These are phyloP conservation scores for Nicotiana tabacum DNA, from an alignment of 257 asterid genomes.

Conservation along the genomic window DNA sequence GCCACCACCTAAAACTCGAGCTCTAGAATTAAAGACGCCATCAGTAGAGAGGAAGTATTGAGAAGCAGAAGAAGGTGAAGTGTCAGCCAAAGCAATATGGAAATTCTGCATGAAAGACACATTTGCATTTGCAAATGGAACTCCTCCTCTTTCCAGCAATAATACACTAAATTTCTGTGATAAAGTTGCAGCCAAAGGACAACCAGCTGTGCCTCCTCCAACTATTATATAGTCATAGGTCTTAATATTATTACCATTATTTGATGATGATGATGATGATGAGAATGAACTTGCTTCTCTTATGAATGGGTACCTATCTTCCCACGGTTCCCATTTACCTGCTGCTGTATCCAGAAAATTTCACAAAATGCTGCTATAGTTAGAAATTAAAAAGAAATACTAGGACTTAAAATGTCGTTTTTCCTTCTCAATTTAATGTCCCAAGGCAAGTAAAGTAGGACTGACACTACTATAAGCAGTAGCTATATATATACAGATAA, in stretches of 20 bases:
- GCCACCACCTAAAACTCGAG: conserved; percentile 88
- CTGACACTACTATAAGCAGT: no score
- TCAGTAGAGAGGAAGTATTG: conserved; percentile 87
- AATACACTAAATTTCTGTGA: conserved; percentile 68
- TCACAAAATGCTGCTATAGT: background rate
- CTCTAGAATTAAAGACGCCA: conserved; percentile 84
- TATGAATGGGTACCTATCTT: conserved; percentile 33
- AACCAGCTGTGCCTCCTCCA: conserved; percentile 98
- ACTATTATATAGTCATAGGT: conserved; percentile 70
- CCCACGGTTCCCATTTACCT: conserved; percentile 14
- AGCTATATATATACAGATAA: no score
- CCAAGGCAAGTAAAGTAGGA: no score
- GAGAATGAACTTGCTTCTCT: conserved; percentile 34
- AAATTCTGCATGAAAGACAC: conserved; percentile 84
- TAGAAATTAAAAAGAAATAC: background rate
- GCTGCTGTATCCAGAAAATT: background rate
- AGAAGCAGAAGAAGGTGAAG: conserved; percentile 74
- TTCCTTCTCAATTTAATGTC: no score
- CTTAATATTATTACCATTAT: background rate
- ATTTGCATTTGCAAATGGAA: conserved; percentile 72
- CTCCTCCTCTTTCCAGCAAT: conserved; percentile 86
- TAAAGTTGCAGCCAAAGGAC: conserved; percentile 87
- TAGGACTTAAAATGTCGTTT: no score
- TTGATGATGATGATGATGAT: background rate
- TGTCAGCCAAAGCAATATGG: conserved; percentile 74